These are phyloP conservation scores for Bertia moriformis DNA, from an alignment of 2,329 filamentous ascomycete genomes.

Conservation along the genomic window DNA sequence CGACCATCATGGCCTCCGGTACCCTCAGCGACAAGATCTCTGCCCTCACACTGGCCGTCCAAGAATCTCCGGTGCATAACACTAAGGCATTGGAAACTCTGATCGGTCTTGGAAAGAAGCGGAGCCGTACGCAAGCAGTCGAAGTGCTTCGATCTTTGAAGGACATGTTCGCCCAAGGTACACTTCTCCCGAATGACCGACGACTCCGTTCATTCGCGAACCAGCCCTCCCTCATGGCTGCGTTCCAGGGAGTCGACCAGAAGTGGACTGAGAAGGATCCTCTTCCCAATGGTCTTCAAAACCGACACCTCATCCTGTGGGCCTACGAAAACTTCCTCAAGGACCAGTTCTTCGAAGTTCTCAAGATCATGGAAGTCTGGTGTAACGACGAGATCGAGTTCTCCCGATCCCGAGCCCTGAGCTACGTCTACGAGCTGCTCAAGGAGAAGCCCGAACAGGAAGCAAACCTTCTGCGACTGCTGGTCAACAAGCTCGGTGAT, in stretches of 20 bases:
- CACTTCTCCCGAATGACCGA: conserved; percentile 67
- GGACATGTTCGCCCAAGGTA: conserved; percentile 81
- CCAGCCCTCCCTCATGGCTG: conserved; percentile 63
- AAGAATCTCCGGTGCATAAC: conserved; percentile 92
- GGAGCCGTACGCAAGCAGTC: conserved; percentile 81
- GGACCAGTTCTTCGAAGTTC: conserved; percentile 78
- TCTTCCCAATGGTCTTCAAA: conserved; percentile 60
- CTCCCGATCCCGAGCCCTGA: conserved; percentile 72
- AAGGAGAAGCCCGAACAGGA: conserved; percentile 97
- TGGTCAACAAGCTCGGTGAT: conserved; percentile 95
- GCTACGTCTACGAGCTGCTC: conserved; percentile 79
- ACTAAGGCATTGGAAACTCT: conserved; percentile 77
- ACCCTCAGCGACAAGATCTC: conserved; percentile 95
- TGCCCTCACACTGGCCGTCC: conserved; percentile 79
- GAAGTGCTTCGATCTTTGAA: conserved; percentile 86
- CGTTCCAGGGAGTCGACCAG: conserved; percentile 32
- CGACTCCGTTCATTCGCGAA: conserved; percentile 66
- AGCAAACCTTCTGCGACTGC: conserved; percentile 73
- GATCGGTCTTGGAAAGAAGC: conserved; percentile 72
- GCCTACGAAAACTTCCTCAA: conserved; percentile 93
- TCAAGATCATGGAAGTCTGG: conserved; percentile 84
- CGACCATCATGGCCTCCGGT: conserved; percentile 90
- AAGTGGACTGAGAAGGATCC: conserved; percentile 26
- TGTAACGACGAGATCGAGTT: conserved; percentile 92
- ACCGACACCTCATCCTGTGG: conserved; percentile 73